Percentiles rank a stretch among this genome's conserved stretches.
Evolutionary conservation across 179 eudicot species (phyloP).

Genomic region (Carnegiea gigantea): DNA sequence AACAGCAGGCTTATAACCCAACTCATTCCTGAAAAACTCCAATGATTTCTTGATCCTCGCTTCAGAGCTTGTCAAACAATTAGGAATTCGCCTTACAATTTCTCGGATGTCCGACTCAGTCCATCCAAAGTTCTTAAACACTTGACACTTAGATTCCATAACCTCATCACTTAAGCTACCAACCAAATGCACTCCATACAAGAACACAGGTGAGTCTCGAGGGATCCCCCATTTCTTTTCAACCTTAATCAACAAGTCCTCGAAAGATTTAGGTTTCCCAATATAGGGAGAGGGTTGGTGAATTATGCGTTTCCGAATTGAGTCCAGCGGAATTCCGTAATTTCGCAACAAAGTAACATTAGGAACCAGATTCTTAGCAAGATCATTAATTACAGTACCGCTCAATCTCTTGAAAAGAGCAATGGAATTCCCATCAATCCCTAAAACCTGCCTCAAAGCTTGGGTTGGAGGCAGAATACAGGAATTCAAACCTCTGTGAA

Average conservation of each 20-base stretch:
- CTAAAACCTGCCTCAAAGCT: too few relatives aligned
- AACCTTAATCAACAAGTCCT: conserved; percentile 13
- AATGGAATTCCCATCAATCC: too few relatives aligned
- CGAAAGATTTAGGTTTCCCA: conserved; percentile 1
- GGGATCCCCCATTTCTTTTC: conserved; percentile 29
- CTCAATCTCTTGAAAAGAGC: too few relatives aligned
- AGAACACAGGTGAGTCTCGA: conserved; percentile 22
- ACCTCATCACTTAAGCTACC: not conserved
- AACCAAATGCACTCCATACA: conserved; percentile 11
- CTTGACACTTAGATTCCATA: conserved; percentile 21
- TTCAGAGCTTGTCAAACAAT: conserved; percentile 14
- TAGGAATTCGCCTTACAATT: conserved; percentile 17
- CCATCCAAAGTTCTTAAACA: conserved; percentile 43
- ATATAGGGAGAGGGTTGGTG: not conserved
- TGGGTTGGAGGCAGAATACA: not conserved
- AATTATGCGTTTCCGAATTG: conserved; percentile 18
- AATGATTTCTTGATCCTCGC: conserved; percentile 10
- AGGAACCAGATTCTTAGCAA: too few relatives aligned
- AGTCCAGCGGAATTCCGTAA: not conserved
- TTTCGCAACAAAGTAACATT: too few relatives aligned
- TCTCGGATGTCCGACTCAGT: conserved; percentile 16
- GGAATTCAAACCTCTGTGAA: not conserved
- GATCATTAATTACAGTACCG: too few relatives aligned
- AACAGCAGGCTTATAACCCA: conserved; percentile 28
- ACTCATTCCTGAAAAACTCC: conserved; percentile 28